Conservation (phyloP, 495 filamentous ascomycete species). For the Parachaetomium inaequale region DNA sequence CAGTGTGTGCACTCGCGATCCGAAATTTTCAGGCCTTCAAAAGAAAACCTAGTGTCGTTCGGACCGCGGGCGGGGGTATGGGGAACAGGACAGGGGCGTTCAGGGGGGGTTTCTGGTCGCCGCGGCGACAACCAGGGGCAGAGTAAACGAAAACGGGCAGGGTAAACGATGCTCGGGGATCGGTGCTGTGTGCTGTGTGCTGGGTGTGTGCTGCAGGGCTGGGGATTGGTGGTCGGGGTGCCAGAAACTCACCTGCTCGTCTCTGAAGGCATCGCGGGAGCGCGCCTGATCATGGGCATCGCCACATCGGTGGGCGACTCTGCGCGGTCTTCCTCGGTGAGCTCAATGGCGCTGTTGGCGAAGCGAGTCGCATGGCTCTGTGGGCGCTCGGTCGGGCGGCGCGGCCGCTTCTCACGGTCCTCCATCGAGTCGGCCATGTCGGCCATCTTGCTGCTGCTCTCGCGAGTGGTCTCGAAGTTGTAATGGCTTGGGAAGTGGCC, state of each 20-base stretch:
- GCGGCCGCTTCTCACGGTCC: background rate
- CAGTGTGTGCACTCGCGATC: background rate
- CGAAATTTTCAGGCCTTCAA: background rate
- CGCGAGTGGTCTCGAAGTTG: background rate
- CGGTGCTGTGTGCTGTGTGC: background rate
- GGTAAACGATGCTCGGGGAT: background rate
- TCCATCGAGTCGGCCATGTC: background rate
- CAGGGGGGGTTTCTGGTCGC: background rate
- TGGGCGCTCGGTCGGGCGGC: background rate
- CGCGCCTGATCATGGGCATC: background rate
- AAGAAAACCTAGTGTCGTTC: background rate
- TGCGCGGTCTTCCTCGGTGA: background rate
- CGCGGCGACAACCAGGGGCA: background rate
- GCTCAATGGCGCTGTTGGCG: background rate
- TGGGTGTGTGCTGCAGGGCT: background rate
- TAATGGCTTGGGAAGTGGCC: background rate
- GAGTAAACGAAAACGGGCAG: background rate
- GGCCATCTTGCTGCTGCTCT: background rate
- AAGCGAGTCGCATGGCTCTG: background rate
- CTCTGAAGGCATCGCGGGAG: background rate
- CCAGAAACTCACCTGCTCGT: background rate
- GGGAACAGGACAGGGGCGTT: background rate
- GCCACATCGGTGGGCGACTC: constrained; percentile 7
- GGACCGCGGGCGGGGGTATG: background rate
- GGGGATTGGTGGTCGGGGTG: background rate